Conservation (phyloP, 495 filamentous ascomycete species). For the Neurospora pannonica region DNA sequence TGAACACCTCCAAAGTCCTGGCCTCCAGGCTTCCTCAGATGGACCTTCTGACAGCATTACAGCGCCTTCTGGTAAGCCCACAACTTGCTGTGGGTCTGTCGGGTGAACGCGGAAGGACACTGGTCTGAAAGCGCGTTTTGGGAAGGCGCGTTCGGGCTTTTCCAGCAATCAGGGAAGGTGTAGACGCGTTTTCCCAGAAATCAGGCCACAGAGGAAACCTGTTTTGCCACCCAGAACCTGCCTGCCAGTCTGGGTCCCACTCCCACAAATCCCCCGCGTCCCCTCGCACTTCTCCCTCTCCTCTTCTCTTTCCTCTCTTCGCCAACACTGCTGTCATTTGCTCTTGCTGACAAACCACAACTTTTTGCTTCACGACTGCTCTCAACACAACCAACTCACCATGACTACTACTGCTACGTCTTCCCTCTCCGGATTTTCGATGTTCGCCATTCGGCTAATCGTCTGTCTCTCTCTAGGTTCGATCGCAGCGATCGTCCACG, state of each 20-base stretch:
- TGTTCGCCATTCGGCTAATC: not conserved
- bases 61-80: not conserved
- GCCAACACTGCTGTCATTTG: not conserved
- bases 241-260: not conserved
- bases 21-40: not conserved
- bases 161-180: not conserved
- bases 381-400: not conserved
- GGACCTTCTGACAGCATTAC: not conserved
- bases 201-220: too few species aligned
- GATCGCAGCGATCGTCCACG: not conserved
- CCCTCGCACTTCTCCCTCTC: not conserved
- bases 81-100: not conserved
- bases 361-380: not conserved
- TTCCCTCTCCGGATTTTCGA: not conserved
- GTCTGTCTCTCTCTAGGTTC: not conserved
- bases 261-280: not conserved
- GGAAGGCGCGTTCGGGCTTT: not conserved
- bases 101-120: not conserved
- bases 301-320: not conserved
- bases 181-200: not conserved
- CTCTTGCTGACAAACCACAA: not conserved
- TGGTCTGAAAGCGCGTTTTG: not conserved
- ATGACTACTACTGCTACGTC: not conserved
- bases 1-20: not conserved
- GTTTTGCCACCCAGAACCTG: too few species aligned